These are phyloP conservation scores for Plenodomus lindquistii DNA, from an alignment of 2,329 filamentous ascomycete species.

Conservation along the genomic window DNA sequence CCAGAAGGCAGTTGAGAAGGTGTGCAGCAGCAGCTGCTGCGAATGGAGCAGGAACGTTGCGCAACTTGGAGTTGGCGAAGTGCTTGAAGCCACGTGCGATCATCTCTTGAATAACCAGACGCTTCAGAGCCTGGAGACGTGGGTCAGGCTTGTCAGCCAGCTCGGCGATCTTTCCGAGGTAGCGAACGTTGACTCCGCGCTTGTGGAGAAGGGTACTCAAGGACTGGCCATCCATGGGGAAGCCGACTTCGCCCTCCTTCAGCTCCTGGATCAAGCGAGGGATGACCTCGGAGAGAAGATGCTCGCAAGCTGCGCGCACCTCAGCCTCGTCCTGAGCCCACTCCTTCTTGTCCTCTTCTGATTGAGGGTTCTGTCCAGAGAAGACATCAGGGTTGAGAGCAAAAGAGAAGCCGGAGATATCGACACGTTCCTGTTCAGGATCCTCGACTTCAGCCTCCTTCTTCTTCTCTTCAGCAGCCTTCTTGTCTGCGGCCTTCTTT, in stretches of 20 bases:
- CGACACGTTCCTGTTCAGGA: constrained; percentile 68
- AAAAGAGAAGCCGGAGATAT: constrained; percentile 85
- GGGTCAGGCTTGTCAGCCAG: constrained; percentile 63
- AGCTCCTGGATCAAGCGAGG: constrained; percentile 86
- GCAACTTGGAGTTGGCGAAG: constrained; percentile 76
- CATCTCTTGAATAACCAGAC: constrained; percentile 87
- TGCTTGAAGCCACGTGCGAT: constrained; percentile 96
- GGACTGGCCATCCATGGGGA: constrained; percentile 97
- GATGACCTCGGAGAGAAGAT: constrained; percentile 75
- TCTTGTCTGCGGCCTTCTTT: constrained; percentile 24
- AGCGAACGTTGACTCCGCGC: constrained; percentile 94
- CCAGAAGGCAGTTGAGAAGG: constrained; percentile 90
- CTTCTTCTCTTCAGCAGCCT: constrained; percentile 12
- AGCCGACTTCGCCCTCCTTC: constrained; percentile 89
- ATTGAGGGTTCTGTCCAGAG: constrained; percentile 88
- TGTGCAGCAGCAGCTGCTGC: constrained; percentile 81
- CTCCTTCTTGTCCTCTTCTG: constrained; percentile 84
- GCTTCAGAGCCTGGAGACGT: constrained; percentile 75
- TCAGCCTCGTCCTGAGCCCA: constrained; percentile 84
- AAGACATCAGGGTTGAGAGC: constrained; percentile 93
- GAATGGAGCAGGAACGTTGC: constrained; percentile 77
- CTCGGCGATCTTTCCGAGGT: constrained; percentile 82
- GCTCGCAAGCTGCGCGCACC: constrained; percentile 80
- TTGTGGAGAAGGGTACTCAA: constrained; percentile 89
- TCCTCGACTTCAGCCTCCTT: constrained; percentile 29